Conservation (phyloP, 371 early-diverging fungal species). For the Apophysomyces ossiformis region DNA sequence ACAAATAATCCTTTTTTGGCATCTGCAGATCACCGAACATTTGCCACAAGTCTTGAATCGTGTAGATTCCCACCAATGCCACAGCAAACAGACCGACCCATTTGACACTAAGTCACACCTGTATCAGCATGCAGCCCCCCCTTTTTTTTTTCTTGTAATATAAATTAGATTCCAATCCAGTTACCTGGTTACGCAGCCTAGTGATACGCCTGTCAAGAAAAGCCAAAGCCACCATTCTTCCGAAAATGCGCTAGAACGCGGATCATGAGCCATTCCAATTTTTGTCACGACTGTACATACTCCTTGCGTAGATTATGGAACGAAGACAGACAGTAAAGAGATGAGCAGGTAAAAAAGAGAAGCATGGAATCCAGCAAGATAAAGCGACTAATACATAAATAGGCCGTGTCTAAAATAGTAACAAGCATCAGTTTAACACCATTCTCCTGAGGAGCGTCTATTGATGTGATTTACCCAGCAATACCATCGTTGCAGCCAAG, state of each 20-base stretch:
- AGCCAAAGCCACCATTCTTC: conserved; percentile 90
- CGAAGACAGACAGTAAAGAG: conserved; percentile 77
- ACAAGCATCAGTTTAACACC: not conserved
- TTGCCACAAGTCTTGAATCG: conserved; percentile 94
- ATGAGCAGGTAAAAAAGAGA: conserved; percentile 89
- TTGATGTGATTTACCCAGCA: conserved; percentile 64
- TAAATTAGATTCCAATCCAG: not conserved
- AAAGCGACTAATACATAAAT: conserved; percentile 90
- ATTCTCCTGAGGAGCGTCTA: not conserved
- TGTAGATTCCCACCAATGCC: conserved; percentile 94
- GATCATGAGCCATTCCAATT: not conserved
- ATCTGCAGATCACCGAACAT: conserved; percentile 86
- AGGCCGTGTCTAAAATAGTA: conserved; percentile 75
- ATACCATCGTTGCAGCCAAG: conserved; percentile 79
- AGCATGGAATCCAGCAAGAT: conserved; percentile 99
- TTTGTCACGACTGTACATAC: conserved; percentile 41
- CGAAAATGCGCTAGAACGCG: conserved; percentile 71
- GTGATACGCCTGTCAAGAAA: conserved; percentile 83
- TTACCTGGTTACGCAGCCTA: conserved; percentile 88
- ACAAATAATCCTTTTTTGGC: conserved; percentile 70
- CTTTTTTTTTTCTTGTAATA: too few species aligned
- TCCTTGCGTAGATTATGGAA: conserved; percentile 75
- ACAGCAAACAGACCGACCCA: conserved; percentile 99
- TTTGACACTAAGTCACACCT: conserved; percentile 78
- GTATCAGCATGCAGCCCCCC: not conserved